These are phyloP conservation scores for Didymella glomerata DNA, from an alignment of 2,329 filamentous ascomycete genomes.

Conservation along the genomic window DNA sequence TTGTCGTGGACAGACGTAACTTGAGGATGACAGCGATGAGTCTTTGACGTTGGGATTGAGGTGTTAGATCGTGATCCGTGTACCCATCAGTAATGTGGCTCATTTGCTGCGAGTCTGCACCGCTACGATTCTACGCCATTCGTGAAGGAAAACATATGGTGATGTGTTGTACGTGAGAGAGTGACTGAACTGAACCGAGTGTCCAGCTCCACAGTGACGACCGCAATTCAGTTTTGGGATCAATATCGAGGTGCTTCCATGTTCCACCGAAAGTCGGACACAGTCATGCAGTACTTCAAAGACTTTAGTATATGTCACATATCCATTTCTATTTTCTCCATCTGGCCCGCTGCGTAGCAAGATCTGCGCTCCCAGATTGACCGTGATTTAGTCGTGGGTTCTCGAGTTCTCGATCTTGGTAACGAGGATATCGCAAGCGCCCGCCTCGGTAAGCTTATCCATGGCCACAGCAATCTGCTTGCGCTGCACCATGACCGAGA, in stretches of 20 bases:
- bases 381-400: conserved; percentile 26
- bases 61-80: background rate
- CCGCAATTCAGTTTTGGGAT: too few relatives aligned
- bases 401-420: conserved; percentile 82
- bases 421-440: conserved; percentile 85
- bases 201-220: too few relatives aligned
- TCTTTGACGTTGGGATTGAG: background rate
- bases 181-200: too few relatives aligned
- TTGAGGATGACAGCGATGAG: background rate
- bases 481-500: conserved; percentile 91
- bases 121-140: too few relatives aligned
- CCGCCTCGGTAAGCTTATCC: conserved; percentile 79
- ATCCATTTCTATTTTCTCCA: background rate
- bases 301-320: background rate
- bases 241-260: background rate
- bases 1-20: background rate
- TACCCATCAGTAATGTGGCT: conserved; percentile 8
- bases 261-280: background rate
- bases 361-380: background rate
- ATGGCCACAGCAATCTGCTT: conserved; percentile 85
- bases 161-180: too few relatives aligned
- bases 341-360: background rate
- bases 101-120: too few relatives aligned
- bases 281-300: background rate
- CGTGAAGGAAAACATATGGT: too few relatives aligned